phyloP scores from a whole-genome alignment of 345 rosid species.

The Hirschfeldia incana region DNA sequence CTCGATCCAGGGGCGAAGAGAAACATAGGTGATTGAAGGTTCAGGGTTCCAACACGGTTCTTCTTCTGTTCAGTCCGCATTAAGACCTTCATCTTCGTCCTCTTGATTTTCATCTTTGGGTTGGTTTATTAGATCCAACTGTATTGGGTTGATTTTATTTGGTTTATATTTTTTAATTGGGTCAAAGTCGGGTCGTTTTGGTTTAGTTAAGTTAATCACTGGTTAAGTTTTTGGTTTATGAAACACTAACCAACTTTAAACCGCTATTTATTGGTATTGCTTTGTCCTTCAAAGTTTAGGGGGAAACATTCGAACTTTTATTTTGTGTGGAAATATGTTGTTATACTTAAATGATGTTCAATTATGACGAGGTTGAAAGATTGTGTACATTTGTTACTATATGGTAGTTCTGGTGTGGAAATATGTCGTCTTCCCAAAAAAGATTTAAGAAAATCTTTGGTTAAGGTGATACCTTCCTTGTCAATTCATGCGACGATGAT shows the following conservation, averaged over 20 bases:
- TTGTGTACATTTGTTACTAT: no score
- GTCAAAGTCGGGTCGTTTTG: neutral
- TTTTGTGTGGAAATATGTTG: no score
- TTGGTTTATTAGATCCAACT: neutral
- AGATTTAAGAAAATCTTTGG: no score
- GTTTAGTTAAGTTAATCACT: no score
- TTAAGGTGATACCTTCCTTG: no score
- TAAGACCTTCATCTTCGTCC: neutral
- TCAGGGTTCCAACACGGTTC: neutral
- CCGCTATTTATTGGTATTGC: neutral
- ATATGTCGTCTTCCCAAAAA: no score
- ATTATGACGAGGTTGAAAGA: no score
- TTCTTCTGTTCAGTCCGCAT: neutral
- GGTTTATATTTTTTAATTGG: neutral
- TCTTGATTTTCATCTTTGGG: neutral
- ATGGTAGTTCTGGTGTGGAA: neutral
- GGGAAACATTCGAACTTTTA: neutral
- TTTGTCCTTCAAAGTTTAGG: neutral
- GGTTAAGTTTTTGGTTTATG: no score
- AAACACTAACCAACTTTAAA: neutral
- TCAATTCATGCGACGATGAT: no score
- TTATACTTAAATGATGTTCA: no score
- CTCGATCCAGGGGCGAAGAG: neutral
- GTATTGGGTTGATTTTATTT: neutral
- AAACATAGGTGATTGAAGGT: neutral